A percentile compares a stretch with the other conserved stretches of the same genome.
Evolutionary conservation across 2,329 filamentous ascomycete species (phyloP).

Genomic region (Didymella segeticola): DNA sequence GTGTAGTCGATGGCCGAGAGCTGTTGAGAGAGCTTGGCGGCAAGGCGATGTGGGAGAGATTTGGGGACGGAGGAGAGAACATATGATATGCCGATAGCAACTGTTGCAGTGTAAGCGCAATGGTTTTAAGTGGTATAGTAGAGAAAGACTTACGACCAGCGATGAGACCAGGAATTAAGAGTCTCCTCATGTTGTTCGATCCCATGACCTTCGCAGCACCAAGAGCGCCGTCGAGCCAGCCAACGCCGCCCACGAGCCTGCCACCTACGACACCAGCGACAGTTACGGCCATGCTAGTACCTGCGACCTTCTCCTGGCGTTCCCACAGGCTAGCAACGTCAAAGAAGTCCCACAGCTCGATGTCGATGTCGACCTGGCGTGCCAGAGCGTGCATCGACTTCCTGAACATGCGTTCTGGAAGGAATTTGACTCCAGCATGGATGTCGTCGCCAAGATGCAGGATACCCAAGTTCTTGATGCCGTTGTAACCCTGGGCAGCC

Average conservation of each 20-base stretch:
- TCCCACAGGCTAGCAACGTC: constrained; percentile 84
- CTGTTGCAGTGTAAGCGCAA: constrained; percentile 53
- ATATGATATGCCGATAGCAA: constrained; percentile 77
- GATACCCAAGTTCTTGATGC: constrained; percentile 87
- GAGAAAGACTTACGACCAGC: constrained; percentile 71
- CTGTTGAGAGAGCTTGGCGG: constrained; percentile 81
- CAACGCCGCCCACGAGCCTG: constrained; percentile 79
- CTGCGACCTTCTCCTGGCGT: constrained; percentile 90
- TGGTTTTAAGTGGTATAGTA: background rate
- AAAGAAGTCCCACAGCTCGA: constrained; percentile 92
- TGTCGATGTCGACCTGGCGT: constrained; percentile 83
- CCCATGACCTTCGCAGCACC: constrained; percentile 82
- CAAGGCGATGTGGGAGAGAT: constrained; percentile 84
- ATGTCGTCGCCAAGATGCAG: constrained; percentile 89
- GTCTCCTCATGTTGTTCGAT: constrained; percentile 77
- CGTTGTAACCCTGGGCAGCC: constrained; percentile 80
- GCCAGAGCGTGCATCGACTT: constrained; percentile 81
- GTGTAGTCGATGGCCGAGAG: constrained; percentile 88
- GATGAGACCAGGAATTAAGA: constrained; percentile 81
- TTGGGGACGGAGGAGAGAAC: constrained; percentile 85
- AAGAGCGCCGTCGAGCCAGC: constrained; percentile 88
- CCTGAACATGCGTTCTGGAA: constrained; percentile 92
- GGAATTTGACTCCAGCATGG: constrained; percentile 79
- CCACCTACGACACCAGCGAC: constrained; percentile 85
- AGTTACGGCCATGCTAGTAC: constrained; percentile 93